Conservation (phyloP, 306 rosid species). For the Rosa rugosa region DNA sequence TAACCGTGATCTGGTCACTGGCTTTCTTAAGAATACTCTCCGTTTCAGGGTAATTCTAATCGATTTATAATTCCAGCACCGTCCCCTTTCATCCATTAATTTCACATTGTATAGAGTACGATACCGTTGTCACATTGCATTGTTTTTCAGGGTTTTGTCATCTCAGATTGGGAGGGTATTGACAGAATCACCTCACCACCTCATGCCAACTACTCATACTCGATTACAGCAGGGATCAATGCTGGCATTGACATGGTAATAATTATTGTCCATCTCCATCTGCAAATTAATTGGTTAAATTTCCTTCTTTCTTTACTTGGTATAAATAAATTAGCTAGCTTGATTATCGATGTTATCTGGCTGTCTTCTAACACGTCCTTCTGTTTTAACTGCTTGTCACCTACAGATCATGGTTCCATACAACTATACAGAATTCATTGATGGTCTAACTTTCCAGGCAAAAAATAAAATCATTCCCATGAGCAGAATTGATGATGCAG, state of each 20-base stretch:
- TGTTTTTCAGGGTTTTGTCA: constrained; percentile 38
- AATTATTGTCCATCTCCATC: not conserved
- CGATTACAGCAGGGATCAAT: constrained; percentile 28
- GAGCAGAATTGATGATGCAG: constrained; percentile 46
- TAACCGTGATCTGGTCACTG: constrained; percentile 33
- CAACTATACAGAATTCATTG: constrained; percentile 36
- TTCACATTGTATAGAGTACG: not conserved
- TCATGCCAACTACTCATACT: constrained; percentile 35
- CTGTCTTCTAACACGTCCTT: not conserved
- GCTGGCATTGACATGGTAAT: constrained; percentile 50
- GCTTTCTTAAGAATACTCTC: constrained; percentile 39
- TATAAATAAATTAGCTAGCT: not conserved
- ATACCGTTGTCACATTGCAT: not conserved
- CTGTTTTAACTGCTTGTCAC: not conserved
- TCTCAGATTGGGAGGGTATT: constrained; percentile 44
- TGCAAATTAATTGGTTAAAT: not conserved
- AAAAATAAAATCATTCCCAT: constrained; percentile 32
- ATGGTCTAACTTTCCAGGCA: constrained; percentile 30
- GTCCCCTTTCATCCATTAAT: not conserved
- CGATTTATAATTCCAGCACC: not conserved
- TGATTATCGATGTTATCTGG: too few species aligned
- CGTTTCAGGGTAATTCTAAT: constrained; percentile 31
- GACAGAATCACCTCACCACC: constrained; percentile 40
- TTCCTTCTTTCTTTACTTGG: too few species aligned
- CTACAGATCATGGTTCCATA: constrained; percentile 41